Conservation (phyloP, 2,329 filamentous ascomycete genomes). For the Pezicula carpinea region DNA sequence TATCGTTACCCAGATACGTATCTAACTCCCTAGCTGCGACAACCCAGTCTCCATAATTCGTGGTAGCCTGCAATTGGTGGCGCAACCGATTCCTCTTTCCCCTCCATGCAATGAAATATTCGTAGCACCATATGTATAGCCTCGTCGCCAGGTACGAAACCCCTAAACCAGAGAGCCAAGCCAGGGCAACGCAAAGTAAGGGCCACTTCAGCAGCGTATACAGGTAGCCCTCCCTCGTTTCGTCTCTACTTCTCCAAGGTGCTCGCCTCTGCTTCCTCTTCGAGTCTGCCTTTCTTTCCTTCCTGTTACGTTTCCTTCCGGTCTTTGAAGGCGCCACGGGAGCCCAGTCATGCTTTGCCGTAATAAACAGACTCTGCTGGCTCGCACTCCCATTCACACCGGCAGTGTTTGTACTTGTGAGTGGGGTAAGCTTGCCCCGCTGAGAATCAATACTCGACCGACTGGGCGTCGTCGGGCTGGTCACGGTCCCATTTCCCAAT, state of each 20-base stretch:
- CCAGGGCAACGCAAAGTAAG: slow-evolving; percentile 71
- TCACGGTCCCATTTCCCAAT: slow-evolving; percentile 1
- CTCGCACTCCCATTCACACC: slow-evolving; percentile 4
- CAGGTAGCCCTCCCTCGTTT: slow-evolving; percentile 89
- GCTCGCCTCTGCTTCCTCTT: slow-evolving; percentile 10
- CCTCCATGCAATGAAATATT: slow-evolving; percentile 86
- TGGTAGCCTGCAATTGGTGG: slow-evolving; percentile 64
- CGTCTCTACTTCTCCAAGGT: slow-evolving; percentile 63
- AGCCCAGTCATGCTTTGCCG: slow-evolving; percentile 93
- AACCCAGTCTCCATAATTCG: slow-evolving; percentile 80
- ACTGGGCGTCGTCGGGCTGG: slow-evolving; percentile 1
- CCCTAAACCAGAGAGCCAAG: slow-evolving; percentile 74
- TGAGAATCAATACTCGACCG: slow-evolving; percentile 12
- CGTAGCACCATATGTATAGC: slow-evolving; percentile 87
- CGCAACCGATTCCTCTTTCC: slow-evolving; percentile 71
- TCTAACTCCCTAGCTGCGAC: slow-evolving; percentile 75
- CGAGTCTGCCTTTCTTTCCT: slow-evolving; percentile 29
- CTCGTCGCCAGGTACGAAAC: slow-evolving; percentile 75
- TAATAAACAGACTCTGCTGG: slow-evolving; percentile 55
- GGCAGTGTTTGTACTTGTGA: not conserved
- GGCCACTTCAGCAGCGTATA: slow-evolving; percentile 92
- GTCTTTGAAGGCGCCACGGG: slow-evolving; percentile 58
- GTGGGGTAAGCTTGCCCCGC: not conserved
- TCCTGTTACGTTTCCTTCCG: slow-evolving; percentile 33
- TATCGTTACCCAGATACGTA: slow-evolving; percentile 70